Base-by-base conservation (phyloP, 2,329 filamentous ascomycete species). In the Talaromyces sp. region DNA sequence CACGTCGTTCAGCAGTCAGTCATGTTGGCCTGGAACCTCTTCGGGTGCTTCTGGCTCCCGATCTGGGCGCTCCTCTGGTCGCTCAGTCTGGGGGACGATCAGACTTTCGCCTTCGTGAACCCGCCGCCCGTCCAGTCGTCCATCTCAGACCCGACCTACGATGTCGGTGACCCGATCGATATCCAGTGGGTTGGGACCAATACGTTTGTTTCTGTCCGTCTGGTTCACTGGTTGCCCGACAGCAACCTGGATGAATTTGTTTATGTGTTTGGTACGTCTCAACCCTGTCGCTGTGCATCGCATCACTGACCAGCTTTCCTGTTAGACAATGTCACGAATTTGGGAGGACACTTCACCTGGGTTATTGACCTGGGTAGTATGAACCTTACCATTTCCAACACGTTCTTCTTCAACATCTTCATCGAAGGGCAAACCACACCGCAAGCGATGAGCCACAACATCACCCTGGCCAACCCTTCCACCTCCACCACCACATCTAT, bases 1-100 rank as follows among this genome's bases (percentile, higher is more conserved):
- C 27, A 32, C 52, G 15, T 32, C 17, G 52, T 27, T 54, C 52
- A 25, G n/a, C 11, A 47, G n/a, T 51, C 19, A 51, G 44, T 55
- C 54, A 56, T 56, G 54, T 25, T 56, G 54, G 32, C 33, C 30
- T 19, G 33, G n/a, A 36, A 25, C 15, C 30, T 25, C n/a, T 33
- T 36, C 19, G 19, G 55, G 11, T 55, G 30, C 52, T 32, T 59
- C 28, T 56, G 51, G 60, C 57, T 62, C 44, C 42, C 58, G 36
- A 33, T 57, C 57, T 62, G 60, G 60, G 47, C 52, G 33, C 44
- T 62, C 56, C 60, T 62, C 25, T 62, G 60, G 53, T 42, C 60
- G n/a, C 33, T 57, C 44, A 59, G 60, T 28, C 42, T 52, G 36
- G 57, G 55, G 8, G 22, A 39, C 13, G 25, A 36, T 6, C 2